Percentiles rank a stretch among this genome's conserved stretches.
Conservation (phyloP, 768 basidiomycete species). For the Amanita molliuscula region DNA sequence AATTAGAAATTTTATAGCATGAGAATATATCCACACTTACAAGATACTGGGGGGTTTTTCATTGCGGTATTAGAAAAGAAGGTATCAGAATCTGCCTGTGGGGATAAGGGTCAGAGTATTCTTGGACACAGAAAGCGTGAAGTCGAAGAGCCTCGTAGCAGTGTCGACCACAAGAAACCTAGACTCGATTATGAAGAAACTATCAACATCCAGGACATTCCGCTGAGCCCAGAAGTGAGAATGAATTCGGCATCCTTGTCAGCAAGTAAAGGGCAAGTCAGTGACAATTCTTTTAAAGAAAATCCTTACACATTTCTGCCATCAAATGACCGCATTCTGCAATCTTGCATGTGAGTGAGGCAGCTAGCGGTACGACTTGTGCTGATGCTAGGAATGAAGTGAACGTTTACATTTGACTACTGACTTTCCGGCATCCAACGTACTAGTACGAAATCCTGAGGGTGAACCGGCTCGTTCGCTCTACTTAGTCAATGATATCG, state of each 20-base stretch:
- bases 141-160: slow-evolving; percentile 30
- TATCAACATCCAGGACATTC: not conserved
- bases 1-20: slow-evolving; percentile 35
- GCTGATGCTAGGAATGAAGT: slow-evolving; percentile 25
- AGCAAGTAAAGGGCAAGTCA: slow-evolving; percentile 10
- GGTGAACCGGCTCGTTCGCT: slow-evolving; percentile 68
- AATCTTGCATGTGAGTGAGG: slow-evolving; percentile 57
- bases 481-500: slow-evolving; percentile 80
- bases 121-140: slow-evolving; percentile 43
- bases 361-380: not conserved
- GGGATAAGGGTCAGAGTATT: not conserved
- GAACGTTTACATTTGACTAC: slow-evolving; percentile 59
- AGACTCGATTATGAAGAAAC: slow-evolving; percentile 1
- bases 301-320: slow-evolving; percentile 83
- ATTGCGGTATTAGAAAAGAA: slow-evolving; percentile 77
- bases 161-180: slow-evolving; percentile 14
- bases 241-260: not conserved
- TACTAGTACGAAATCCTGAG: slow-evolving; percentile 81
- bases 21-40: slow-evolving; percentile 88
- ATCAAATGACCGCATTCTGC: slow-evolving; percentile 58
- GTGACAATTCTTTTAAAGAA: slow-evolving; percentile 60
- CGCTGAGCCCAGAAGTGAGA: not conserved
- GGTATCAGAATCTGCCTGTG: not conserved
- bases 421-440: slow-evolving; percentile 62
- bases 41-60: slow-evolving; percentile 97